phyloP scores from a whole-genome alignment of 2,329 filamentous ascomycete genomes.

The Colletotrichum coccodes region DNA sequence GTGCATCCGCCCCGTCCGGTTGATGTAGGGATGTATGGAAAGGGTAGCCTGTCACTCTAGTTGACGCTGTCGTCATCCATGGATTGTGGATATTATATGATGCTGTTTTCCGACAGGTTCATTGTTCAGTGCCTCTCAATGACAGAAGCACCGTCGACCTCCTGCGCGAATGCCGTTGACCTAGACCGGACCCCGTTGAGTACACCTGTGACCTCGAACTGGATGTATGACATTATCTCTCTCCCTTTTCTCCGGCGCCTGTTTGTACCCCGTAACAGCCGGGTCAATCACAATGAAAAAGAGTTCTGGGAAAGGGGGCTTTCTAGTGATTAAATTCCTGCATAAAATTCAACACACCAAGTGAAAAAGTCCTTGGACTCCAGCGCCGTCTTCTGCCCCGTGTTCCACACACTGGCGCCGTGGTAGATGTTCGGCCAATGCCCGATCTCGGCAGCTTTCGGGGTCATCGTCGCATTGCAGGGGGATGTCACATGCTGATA shows the following conservation, averaged over 20 bases:
- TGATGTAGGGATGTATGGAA: neutral
- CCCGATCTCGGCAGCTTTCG: constrained; percentile 26
- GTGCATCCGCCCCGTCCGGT: neutral
- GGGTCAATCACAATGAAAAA: no score
- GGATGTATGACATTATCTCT: no score
- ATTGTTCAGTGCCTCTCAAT: neutral
- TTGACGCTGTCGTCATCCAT: neutral
- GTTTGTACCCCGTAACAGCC: no score
- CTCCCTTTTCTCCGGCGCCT: no score
- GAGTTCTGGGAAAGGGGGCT: neutral
- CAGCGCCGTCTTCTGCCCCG: neutral
- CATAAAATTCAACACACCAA: no score
- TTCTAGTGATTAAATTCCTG: neutral
- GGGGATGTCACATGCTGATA: neutral
- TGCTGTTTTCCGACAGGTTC: neutral
- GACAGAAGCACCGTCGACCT: neutral
- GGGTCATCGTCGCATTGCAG: neutral
- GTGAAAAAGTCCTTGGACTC: neutral
- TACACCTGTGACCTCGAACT: no score
- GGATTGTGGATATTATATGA: neutral
- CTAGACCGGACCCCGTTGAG: neutral
- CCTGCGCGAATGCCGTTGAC: neutral
- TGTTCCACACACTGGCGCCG: neutral
- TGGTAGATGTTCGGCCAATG: neutral
- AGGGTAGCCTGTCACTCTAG: neutral